phyloP scores from a whole-genome alignment of 441 rosid genomes.

The Aleurites moluccanus region DNA sequence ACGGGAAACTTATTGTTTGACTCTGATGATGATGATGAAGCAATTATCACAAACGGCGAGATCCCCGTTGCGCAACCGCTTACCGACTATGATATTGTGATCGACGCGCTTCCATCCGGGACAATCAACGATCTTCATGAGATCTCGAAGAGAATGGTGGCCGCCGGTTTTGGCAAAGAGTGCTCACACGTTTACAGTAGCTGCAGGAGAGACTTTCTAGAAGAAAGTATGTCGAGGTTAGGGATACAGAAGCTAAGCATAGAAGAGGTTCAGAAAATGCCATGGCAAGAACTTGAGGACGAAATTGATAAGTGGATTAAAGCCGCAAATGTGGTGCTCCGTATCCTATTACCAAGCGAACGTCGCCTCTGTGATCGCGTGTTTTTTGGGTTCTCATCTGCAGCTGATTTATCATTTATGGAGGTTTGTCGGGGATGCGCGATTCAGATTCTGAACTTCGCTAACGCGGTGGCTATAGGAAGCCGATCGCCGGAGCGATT shows the following conservation, averaged over 20 bases:
- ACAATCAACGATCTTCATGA: constrained; percentile 79
- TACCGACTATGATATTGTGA: constrained; percentile 67
- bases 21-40: constrained; percentile 54
- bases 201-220: constrained; percentile 79
- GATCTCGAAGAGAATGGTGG: constrained; percentile 88
- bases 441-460: constrained; percentile 74
- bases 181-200: constrained; percentile 83
- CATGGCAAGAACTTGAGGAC: constrained; percentile 78
- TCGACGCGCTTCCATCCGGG: constrained; percentile 84
- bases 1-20: constrained; percentile 43
- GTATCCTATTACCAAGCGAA: constrained; percentile 88
- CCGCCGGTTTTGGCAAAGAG: constrained; percentile 67
- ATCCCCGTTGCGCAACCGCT: constrained; percentile 86
- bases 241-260: constrained; percentile 77
- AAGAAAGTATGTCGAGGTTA: constrained; percentile 84
- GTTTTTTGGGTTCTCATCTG: constrained; percentile 65
- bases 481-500: constrained; percentile 83
- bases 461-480: constrained; percentile 73
- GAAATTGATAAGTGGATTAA: constrained; percentile 90
- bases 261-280: constrained; percentile 80
- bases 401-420: constrained; percentile 84
- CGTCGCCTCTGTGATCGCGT: constrained; percentile 88
- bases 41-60: constrained; percentile 30
- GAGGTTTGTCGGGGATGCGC: constrained; percentile 82
- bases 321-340: constrained; percentile 67